Evolutionary conservation across 1,139 yeast genomes (phyloP).

Genomic region (Saccharomycopsis hybrid): DNA sequence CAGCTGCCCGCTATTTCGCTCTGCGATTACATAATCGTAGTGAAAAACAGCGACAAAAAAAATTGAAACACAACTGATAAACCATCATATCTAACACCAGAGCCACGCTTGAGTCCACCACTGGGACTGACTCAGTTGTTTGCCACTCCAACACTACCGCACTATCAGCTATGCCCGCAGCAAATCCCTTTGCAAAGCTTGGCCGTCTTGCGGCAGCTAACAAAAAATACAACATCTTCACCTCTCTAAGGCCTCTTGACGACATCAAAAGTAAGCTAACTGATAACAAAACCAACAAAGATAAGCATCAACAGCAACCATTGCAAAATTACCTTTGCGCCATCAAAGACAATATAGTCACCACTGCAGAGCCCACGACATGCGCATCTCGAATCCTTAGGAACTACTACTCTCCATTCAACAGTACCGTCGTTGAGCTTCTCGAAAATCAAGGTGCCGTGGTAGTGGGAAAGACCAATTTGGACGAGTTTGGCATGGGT

Average conservation of each 20-base stretch:
- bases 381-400: constrained; percentile 63
- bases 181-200: too few relatives aligned
- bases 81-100: too few relatives aligned
- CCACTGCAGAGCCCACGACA: constrained; percentile 60
- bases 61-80: too few relatives aligned
- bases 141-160: too few relatives aligned
- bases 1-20: too few relatives aligned
- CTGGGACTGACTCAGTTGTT: too few relatives aligned
- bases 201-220: constrained; percentile 1
- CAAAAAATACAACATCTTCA: constrained; percentile 33
- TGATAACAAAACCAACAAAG: too few relatives aligned
- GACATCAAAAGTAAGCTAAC: constrained; percentile 8
- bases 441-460: constrained; percentile 43
- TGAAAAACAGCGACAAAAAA: too few relatives aligned
- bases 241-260: constrained; percentile 28
- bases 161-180: too few relatives aligned
- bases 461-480: constrained; percentile 77
- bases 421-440: constrained; percentile 63
- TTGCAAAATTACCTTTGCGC: constrained; percentile 29
- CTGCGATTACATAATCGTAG: too few relatives aligned
- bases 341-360: constrained; percentile 74
- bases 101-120: too few relatives aligned
- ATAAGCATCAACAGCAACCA: too few relatives aligned
- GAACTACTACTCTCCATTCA: constrained; percentile 66
- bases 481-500: constrained; percentile 99